Evolutionary conservation across 805 yeast genomes (phyloP).

Genomic region (Brettanomyces bruxellensis): DNA sequence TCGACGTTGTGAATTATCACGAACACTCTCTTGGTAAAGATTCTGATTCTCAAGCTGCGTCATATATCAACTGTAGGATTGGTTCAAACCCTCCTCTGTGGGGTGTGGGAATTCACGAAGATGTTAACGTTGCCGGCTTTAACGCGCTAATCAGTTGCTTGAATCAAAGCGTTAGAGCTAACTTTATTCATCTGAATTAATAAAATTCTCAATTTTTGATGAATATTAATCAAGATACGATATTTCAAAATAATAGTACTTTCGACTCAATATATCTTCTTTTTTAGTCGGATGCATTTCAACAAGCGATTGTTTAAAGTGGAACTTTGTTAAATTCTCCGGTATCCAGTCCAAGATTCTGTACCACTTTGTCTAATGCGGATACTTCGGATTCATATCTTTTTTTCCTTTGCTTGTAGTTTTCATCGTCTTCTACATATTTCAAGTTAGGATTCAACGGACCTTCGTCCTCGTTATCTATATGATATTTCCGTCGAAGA

Average conservation of each 20-base stretch:
- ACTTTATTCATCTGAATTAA: conserved; percentile 11
- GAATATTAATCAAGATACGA: background rate
- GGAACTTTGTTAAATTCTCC: background rate
- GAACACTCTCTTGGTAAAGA: conserved; percentile 77
- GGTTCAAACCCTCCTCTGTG: conserved; percentile 20
- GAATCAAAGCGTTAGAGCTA: conserved; percentile 23
- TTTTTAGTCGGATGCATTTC: too few species aligned
- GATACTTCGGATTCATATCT: conserved; percentile 28
- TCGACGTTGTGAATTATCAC: conserved; percentile 62
- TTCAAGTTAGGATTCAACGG: conserved; percentile 9
- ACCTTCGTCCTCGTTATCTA: conserved; percentile 17
- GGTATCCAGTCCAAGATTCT: conserved; percentile 18
- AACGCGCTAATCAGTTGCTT: conserved; percentile 40
- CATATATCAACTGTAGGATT: conserved; percentile 37
- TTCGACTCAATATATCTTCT: background rate
- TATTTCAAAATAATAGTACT: background rate
- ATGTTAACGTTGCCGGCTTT: conserved; percentile 47
- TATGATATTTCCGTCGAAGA: conserved; percentile 31
- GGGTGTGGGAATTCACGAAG: conserved; percentile 55
- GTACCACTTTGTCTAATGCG: conserved; percentile 31
- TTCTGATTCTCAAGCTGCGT: conserved; percentile 64
- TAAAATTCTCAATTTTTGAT: background rate
- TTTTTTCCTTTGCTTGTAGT: conserved; percentile 13
- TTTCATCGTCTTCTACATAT: conserved; percentile 4
- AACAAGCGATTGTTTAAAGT: background rate